Conservation (phyloP, 1,139 yeast species). For the Sugiyamaella castrensis region DNA sequence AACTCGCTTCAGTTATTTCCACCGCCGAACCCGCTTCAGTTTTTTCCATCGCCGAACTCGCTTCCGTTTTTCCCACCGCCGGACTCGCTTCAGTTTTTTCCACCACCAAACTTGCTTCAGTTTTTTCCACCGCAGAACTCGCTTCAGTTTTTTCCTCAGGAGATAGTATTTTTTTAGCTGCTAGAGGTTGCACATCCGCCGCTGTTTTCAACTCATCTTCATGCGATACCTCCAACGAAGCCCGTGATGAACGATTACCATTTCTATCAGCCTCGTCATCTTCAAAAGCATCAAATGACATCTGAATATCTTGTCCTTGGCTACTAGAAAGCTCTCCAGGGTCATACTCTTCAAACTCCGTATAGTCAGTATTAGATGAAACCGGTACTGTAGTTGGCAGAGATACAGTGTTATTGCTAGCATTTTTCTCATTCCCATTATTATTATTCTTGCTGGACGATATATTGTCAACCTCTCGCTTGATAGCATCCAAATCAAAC, state of each 20-base stretch:
- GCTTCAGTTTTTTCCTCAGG: too few species aligned
- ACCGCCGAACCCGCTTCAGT: too few species aligned
- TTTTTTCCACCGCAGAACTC: too few species aligned
- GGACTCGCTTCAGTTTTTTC: too few species aligned
- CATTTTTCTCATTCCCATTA: neutral
- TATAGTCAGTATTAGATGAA: conserved; percentile 4
- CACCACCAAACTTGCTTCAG: too few species aligned
- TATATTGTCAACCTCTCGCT: conserved; percentile 30
- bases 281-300: conserved; percentile 29
- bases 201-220: neutral
- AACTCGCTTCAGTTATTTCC: too few species aligned
- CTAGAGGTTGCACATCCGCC: neutral
- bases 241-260: neutral
- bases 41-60: too few species aligned
- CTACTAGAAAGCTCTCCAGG: conserved; percentile 13
- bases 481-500: conserved; percentile 42
- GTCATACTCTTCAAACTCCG: conserved; percentile 15
- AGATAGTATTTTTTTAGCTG: too few species aligned
- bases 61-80: too few species aligned
- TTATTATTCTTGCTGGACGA: neutral
- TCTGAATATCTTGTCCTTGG: conserved; percentile 22
- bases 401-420: neutral
- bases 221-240: too few species aligned
- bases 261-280: conserved; percentile 21
- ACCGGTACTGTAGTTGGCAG: conserved; percentile 2